Evolutionary conservation across 768 basidiomycete species (phyloP), one percentile per base, ranked within the genome.

Genomic region (Mycena rosella): DNA sequence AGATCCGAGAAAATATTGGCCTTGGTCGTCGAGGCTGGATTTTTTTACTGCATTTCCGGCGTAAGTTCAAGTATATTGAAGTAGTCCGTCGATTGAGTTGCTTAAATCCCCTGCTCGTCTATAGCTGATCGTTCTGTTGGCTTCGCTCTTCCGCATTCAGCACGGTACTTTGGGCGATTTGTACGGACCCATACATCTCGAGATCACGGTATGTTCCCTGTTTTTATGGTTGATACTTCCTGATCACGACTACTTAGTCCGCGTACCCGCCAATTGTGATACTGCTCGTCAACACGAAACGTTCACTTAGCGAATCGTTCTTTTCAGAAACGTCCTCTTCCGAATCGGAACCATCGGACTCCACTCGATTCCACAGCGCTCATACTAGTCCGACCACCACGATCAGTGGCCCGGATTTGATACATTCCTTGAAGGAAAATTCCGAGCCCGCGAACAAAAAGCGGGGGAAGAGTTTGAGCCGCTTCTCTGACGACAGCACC

Each of bases 211-310:
- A 17, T 8, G 40, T 48, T 26, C 9, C n/a, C 24, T 34, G 56
- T 20, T 32, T 29, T 20, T 6, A n/a, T 55, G 4, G n/a, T 55
- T 36, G 20, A 17, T 14, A 40, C 4, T 26, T 14, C 4, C 18
- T 26, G 20, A 30, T 40, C 10, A 26, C 45, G 18, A 38, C 17
- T n/a, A 32, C 4, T 14, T 49, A 9, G 15, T 7, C 6, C 45
- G 55, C 55, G 17, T 65, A 65, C 48, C 63, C 56, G 0, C 24
- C 63, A 10, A 45, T 57, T 11, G 30, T 65, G 14, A 20, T 65
- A 17, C 56, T 64, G 4, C 63, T 65, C 24, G 53, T 59, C 48
- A 40, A 30, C 54, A 26, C 32, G 10, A 38, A 45, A 34, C n/a
- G 36, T 1, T 34, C 44, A 5, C 22, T 47, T 3, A 59, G 13